Conservation (phyloP, 192 early-diverging fungal genomes). For the Entophlyctis luteolus region DNA sequence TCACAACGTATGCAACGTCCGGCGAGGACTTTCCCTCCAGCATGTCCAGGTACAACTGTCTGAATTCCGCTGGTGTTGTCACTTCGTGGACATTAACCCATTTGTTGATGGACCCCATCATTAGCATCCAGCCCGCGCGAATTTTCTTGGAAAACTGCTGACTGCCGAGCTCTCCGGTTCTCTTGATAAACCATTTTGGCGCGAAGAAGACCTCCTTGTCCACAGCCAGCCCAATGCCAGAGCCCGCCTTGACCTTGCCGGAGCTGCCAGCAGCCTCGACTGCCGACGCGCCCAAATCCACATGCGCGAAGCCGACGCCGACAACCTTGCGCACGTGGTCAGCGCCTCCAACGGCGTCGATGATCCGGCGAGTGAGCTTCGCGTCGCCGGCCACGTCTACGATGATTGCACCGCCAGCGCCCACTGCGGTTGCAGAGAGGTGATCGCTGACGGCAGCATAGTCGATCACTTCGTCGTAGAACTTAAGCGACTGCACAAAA, state of each 20-base stretch:
- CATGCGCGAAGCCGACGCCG: slow-evolving; percentile 27
- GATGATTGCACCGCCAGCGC: slow-evolving; percentile 13
- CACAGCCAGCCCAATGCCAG: neutral
- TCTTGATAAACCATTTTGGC: slow-evolving; percentile 32
- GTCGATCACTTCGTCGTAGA: slow-evolving; percentile 34
- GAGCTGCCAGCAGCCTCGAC: slow-evolving; percentile 10
- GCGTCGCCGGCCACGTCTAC: slow-evolving; percentile 36
- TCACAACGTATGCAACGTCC: slow-evolving; percentile 28
- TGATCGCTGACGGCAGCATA: slow-evolving; percentile 26
- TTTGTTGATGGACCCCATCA: slow-evolving; percentile 14
- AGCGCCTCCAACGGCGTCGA: neutral
- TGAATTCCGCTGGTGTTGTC: neutral
- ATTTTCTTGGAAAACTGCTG: neutral
- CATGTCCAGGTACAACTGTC: slow-evolving; percentile 14
- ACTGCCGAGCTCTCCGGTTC: slow-evolving; percentile 2
- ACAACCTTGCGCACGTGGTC: slow-evolving; percentile 14
- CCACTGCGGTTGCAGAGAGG: neutral
- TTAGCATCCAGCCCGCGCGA: slow-evolving; percentile 14
- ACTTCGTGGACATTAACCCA: slow-evolving; percentile 17
- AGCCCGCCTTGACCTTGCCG: neutral
- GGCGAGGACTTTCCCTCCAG: slow-evolving; percentile 14
- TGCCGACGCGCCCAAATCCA: neutral
- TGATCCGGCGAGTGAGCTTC: neutral
- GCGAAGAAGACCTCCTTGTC: slow-evolving; percentile 35
- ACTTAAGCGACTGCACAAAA: slow-evolving; percentile 29